phyloP scores from a whole-genome alignment of 2,329 filamentous ascomycete species.

The Fusarium compactum region DNA sequence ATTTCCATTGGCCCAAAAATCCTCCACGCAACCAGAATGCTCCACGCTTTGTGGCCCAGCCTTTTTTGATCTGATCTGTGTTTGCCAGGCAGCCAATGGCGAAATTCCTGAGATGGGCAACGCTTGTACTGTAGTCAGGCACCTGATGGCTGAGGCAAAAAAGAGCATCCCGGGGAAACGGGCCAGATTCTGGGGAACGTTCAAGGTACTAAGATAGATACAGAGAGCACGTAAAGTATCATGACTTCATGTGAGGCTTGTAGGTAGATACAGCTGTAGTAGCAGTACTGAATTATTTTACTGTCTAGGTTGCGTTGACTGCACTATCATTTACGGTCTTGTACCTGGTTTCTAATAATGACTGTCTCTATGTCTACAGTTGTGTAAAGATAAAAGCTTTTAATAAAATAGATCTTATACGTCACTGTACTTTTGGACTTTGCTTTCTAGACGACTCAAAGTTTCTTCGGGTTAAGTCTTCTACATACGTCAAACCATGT shows the following conservation, averaged over 20 bases:
- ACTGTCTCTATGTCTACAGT: background rate
- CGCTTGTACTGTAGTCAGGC: slow-evolving; percentile 17
- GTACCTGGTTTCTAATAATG: background rate
- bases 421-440: background rate
- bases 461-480: background rate
- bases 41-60: slow-evolving; percentile 18
- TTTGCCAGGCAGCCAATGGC: slow-evolving; percentile 32
- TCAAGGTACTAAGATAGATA: background rate
- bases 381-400: background rate
- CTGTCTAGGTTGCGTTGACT: background rate
- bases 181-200: slow-evolving; percentile 26
- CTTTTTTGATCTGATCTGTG: slow-evolving; percentile 18
- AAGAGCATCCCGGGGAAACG: slow-evolving; percentile 18
- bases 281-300: background rate
- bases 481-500: background rate
- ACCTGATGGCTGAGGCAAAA: slow-evolving; percentile 28
- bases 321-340: background rate
- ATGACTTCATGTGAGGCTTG: background rate
- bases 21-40: background rate
- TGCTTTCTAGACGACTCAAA: background rate
- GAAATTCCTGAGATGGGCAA: slow-evolving; percentile 19
- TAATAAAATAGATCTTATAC: background rate
- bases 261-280: background rate
- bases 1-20: slow-evolving; percentile 46
- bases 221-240: background rate